Evolutionary conservation across 2,329 filamentous ascomycete genomes (phyloP).

Genomic region (Penicillium sp.): DNA sequence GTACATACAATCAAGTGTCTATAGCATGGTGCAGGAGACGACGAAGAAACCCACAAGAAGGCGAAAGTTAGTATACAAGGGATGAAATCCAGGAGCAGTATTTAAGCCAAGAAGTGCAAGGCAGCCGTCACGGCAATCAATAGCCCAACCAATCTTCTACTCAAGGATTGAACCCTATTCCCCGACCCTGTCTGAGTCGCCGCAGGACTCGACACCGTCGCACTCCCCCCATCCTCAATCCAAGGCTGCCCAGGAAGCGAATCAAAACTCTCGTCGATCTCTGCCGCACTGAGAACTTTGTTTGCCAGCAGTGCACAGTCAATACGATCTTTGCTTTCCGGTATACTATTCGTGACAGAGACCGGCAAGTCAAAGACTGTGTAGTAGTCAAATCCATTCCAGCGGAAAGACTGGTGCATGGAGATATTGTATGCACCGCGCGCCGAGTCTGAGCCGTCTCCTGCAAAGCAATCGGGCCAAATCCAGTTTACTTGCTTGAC

Average conservation of each 20-base stretch:
- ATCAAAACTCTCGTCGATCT: slow-evolving; percentile 21
- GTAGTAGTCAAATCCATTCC: slow-evolving; percentile 62
- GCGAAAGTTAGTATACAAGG: slow-evolving; percentile 1
- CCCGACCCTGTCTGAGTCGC: slow-evolving; percentile 3
- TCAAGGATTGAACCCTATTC: background rate
- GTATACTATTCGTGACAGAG: slow-evolving; percentile 62
- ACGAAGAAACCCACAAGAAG: background rate
- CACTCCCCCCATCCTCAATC: slow-evolving; percentile 12
- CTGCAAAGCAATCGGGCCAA: slow-evolving; percentile 66
- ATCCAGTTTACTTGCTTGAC: slow-evolving; percentile 71
- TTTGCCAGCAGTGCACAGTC: slow-evolving; percentile 28
- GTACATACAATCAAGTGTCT: background rate
- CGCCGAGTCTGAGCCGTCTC: slow-evolving; percentile 54
- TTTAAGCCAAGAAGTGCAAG: slow-evolving; percentile 1
- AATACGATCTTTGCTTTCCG: slow-evolving; percentile 21
- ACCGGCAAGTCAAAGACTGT: slow-evolving; percentile 70
- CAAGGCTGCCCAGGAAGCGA: slow-evolving; percentile 26
- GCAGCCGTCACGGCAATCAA: background rate
- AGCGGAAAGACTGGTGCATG: slow-evolving; percentile 65
- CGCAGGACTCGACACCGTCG: slow-evolving; percentile 2
- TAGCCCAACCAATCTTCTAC: background rate
- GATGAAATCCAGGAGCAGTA: background rate
- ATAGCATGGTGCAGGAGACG: background rate
- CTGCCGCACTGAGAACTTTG: slow-evolving; percentile 16
- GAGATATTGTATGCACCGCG: slow-evolving; percentile 67